Base-by-base conservation (phyloP, 78 protist genomes). In the Dictyostelium brefeldianum region DNA sequence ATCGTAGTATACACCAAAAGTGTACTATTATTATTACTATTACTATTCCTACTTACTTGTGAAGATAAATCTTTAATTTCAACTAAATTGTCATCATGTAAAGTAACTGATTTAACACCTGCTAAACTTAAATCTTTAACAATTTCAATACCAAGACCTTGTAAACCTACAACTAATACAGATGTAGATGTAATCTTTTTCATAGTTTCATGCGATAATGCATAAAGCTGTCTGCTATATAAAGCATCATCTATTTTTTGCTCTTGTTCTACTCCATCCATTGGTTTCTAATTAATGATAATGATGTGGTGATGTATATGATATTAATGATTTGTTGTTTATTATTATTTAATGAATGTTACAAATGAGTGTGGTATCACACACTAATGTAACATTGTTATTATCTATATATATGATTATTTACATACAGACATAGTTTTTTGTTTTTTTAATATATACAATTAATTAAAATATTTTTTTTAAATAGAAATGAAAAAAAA, bases 111-210 rank as follows among this genome's bases (percentile, higher is more conserved):
- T 64, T 95, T 90, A 50, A 99, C 98, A 31, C 99, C 99, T 11
- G 97, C 98, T n/a, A 99, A 97, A 11, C 98, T 91, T 20, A 99
- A 71, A 92, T 99, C 99, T 96, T 99, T 99, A 57, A 99, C 98
- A 15, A 99, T 94, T 90, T 99, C 99, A 3, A 97, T 89, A 48
- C 99, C 99, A n/a, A 98, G 96, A 50, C 99, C 99, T 14, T 36
- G 1, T 25, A 98, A 20, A 43, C 99, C 99, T 64, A 96, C 81
- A 12, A 99, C 70, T 31, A 99, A 97, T 5, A 99, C 97, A 31
- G 78, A 50, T 1, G 98, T 79, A 12, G 79, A 54, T 15, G 73
- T 18, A 83, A 98, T 85, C 59, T 71, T 73, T 84, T 89, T 53
- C 98, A 97, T 96, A 17, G 99, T 98, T 75, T 97, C 98, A 59